Base-by-base conservation (phyloP, 2,329 filamentous ascomycete species). In the Apiospora rasikravindrae region DNA sequence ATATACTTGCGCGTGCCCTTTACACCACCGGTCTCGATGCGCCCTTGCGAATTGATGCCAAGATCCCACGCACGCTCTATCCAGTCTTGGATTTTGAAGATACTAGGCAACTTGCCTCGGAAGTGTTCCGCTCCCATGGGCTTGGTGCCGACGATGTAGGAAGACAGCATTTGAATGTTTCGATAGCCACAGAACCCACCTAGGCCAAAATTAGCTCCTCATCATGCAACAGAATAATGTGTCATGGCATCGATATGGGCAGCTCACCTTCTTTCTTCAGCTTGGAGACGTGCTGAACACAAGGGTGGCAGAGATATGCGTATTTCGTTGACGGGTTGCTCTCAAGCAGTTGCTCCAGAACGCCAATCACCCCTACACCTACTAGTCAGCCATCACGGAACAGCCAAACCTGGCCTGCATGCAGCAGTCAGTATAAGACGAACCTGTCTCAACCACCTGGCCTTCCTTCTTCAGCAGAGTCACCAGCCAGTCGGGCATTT, bases 1-100 rank as follows among this genome's bases (percentile, higher is more conserved):
- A 98, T 98, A 79, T 96, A 98, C 81, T 98, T 98, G 73, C 96
- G 90, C 0, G 95, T 98, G n/a, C 92, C 92, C 74, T 86, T 90
- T 74, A 98, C 93, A 0, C 95, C 94, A 2, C 96, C 96, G 0
- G 95, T 98, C 82, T 98, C 94, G 2, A 89, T 79, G 45, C 94
- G 88, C 4, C 93, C 94, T 64, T 90, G 87, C 3, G 88, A 80
- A 77, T 97, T 96, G 79, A 96, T 94, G 0, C 93, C 95, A 78
- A 87, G 87, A 78, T 97, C 94, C 96, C 96, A 98, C 0, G 95
- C 96, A 22, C 85, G 83, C 81, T 98, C 96, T 76, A 98, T 97
- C 77, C 91, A 85, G 71, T 97, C 92, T 79, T 98, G 96, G 10
- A 98, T 89, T 69, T 92, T 86, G 70, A 98, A 89, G 40, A 98